These are phyloP conservation scores for Sisymbrium altissimum DNA, from an alignment of 345 rosid species.

Conservation along the genomic window DNA sequence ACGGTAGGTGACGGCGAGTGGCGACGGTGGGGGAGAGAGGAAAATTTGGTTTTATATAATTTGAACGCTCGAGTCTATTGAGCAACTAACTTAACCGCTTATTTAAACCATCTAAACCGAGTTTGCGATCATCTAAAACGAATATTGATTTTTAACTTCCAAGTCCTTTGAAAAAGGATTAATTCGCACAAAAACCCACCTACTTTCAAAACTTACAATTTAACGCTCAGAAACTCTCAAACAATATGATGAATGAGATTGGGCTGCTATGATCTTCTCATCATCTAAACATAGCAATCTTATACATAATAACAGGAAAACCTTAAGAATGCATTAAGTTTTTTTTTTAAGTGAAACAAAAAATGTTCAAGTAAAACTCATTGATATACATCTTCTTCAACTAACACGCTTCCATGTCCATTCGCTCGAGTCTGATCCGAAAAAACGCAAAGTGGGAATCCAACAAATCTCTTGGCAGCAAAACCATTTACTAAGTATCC, in stretches of 20 bases:
- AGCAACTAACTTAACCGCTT: neutral
- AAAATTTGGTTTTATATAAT: neutral
- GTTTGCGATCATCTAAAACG: neutral
- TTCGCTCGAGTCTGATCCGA: neutral
- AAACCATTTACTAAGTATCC: constrained; percentile 15
- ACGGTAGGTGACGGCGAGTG: neutral
- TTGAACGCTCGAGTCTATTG: neutral
- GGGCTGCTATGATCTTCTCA: neutral
- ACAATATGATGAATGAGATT: neutral
- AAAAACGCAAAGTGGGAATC: neutral
- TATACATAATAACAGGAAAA: neutral
- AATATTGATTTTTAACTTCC: neutral
- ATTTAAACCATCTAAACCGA: neutral
- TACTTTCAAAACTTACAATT: neutral
- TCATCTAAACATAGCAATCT: neutral
- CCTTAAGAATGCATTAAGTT: neutral
- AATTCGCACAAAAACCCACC: neutral
- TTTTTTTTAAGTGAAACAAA: neutral
- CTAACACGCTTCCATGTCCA: constrained; percentile 11
- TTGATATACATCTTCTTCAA: constrained; percentile 9
- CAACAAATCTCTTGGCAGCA: constrained; percentile 10
- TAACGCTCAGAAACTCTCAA: neutral
- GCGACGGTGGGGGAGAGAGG: neutral
- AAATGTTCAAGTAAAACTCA: neutral
- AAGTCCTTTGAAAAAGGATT: neutral